Conservation (phyloP, 306 rosid species). For the Carpinus viminea region DNA sequence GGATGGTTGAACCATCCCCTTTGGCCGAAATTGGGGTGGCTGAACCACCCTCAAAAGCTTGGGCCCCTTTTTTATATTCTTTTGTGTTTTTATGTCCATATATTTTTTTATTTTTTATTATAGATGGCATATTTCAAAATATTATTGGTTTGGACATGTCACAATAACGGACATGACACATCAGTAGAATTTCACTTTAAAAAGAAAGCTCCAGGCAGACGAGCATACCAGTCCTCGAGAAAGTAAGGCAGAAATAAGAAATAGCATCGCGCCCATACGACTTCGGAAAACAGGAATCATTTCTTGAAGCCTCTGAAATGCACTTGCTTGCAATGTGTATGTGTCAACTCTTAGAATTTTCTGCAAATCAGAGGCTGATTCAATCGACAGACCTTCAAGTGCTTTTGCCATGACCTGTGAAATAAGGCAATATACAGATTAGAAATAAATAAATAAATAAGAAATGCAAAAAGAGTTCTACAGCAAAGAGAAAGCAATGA, state of each 20-base stretch:
- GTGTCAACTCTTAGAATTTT: conserved; percentile 70
- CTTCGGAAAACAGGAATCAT: conserved; percentile 76
- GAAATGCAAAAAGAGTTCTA: conserved; percentile 5
- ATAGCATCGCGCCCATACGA: conserved; percentile 97
- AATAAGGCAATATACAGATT: conserved; percentile 26
- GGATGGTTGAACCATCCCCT: too few species aligned
- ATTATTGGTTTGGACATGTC: too few species aligned
- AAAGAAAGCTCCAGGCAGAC: conserved; percentile 30
- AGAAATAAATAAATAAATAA: neutral
- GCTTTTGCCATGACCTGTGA: conserved; percentile 59
- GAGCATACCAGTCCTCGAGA: conserved; percentile 89
- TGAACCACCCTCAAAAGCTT: too few species aligned
- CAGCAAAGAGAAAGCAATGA: conserved; percentile 14
- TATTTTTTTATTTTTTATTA: too few species aligned
- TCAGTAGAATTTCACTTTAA: neutral
- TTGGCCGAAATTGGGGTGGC: too few species aligned
- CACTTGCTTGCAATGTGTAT: conserved; percentile 62
- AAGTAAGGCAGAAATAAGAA: conserved; percentile 89
- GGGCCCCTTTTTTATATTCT: too few species aligned
- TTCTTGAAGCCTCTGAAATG: conserved; percentile 69
- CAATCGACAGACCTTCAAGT: conserved; percentile 79
- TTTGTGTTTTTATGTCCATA: too few species aligned
- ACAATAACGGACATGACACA: too few species aligned
- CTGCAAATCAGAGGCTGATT: conserved; percentile 74
- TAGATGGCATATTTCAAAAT: too few species aligned